phyloP scores from a whole-genome alignment of 1,284 basidiomycete species.

The Cutaneotrichosporon dermatis region DNA sequence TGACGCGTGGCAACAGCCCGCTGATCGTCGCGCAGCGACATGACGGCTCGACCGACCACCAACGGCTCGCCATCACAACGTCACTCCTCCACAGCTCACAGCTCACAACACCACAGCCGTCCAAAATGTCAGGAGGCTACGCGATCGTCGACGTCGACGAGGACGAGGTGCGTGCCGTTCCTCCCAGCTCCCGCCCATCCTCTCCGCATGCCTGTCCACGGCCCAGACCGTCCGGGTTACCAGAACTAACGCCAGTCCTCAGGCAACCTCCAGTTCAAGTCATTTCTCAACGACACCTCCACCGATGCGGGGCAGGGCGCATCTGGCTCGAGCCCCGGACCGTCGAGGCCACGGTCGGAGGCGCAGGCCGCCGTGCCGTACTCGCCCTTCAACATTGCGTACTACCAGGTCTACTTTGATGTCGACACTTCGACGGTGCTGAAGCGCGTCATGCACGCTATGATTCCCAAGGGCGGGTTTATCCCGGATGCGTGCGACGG shows the following conservation, averaged over 20 bases:
- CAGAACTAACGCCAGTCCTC: constrained; percentile 2
- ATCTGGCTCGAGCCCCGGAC: neutral
- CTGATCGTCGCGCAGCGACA: too few species aligned
- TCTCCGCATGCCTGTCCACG: neutral
- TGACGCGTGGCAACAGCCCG: neutral
- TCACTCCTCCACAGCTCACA: neutral
- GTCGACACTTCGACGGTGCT: constrained; percentile 50
- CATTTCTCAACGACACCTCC: constrained; percentile 27
- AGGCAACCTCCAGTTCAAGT: constrained; percentile 46
- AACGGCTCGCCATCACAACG: too few species aligned
- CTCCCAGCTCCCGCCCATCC: constrained; percentile 4
- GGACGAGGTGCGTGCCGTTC: constrained; percentile 32
- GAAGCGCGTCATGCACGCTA: constrained; percentile 48
- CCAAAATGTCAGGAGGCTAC: constrained; percentile 38
- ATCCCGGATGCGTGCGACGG: constrained; percentile 50
- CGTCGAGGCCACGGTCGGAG: neutral
- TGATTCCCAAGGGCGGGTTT: constrained; percentile 51
- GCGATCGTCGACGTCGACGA: constrained; percentile 47
- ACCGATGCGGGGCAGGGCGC: neutral
- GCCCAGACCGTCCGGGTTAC: too few species aligned
- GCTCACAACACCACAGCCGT: neutral
- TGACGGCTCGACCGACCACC: too few species aligned
- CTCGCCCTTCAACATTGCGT: constrained; percentile 50
- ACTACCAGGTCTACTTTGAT: constrained; percentile 52
- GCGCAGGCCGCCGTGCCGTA: constrained; percentile 29